Conservation (phyloP, 2,329 filamentous ascomycete genomes). For the Pseudopithomyces maydicus region DNA sequence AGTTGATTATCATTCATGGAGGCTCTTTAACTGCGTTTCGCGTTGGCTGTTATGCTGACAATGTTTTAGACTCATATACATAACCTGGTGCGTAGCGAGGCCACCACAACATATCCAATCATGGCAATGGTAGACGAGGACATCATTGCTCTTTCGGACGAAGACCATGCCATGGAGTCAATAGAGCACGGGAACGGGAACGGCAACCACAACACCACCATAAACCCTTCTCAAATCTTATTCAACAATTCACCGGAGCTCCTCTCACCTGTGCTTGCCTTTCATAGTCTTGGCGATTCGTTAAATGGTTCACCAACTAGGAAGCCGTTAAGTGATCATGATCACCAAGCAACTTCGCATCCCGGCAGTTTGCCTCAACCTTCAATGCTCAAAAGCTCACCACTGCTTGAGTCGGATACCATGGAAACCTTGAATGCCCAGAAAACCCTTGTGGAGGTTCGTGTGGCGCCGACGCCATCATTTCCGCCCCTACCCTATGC, state of each 20-base stretch:
- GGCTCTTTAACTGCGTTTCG: no score
- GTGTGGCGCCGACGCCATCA: conserved; percentile 39
- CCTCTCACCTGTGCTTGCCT: conserved; percentile 24
- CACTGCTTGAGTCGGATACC: conserved; percentile 24
- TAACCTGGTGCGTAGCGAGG: conserved; percentile 18
- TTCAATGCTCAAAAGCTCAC: conserved; percentile 14
- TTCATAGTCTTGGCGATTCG: conserved; percentile 22
- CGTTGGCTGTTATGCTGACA: background rate
- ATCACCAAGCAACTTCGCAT: conserved; percentile 5
- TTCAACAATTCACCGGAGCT: conserved; percentile 13
- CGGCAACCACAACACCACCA: conserved; percentile 22
- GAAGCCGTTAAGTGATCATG: conserved; percentile 7
- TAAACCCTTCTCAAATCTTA: conserved; percentile 34
- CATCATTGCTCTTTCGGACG: conserved; percentile 27
- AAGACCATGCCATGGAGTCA: conserved; percentile 33
- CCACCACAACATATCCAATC: conserved; percentile 18
- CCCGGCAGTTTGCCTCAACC: conserved; percentile 16
- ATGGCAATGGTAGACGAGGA: conserved; percentile 33
- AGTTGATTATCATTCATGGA: no score
- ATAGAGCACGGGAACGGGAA: conserved; percentile 40
- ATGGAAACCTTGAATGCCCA: conserved; percentile 26
- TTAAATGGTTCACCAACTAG: conserved; percentile 16
- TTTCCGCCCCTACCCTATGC: conserved; percentile 40
- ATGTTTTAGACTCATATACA: conserved; percentile 13
- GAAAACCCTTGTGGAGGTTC: conserved; percentile 27